A percentile compares a stretch with the other conserved stretches of the same genome.
Evolutionary conservation across 805 yeast genomes (phyloP).

Genomic region (Schizosaccharomyces japonicus): DNA sequence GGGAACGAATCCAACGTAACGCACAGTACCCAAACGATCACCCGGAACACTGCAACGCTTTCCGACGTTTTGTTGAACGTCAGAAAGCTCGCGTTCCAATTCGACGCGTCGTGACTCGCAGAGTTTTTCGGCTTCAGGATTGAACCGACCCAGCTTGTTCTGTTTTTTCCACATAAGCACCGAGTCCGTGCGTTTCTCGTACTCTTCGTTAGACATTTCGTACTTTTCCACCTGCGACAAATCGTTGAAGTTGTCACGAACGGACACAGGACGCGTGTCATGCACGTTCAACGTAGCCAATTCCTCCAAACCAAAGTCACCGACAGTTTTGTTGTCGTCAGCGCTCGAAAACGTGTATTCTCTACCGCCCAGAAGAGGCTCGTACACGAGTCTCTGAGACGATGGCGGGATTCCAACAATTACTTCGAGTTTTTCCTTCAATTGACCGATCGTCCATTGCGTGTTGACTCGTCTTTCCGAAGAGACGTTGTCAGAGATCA

Average conservation of each 20-base stretch:
- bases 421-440: constrained; percentile 33
- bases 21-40: constrained; percentile 42
- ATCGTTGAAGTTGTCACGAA: constrained; percentile 15
- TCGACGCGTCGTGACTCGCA: constrained; percentile 12
- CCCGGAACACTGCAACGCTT: constrained; percentile 24
- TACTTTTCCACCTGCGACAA: constrained; percentile 19
- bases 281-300: constrained; percentile 13
- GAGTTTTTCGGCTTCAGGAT: constrained; percentile 24
- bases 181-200: constrained; percentile 33
- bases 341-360: neutral
- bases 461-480: constrained; percentile 46
- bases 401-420: constrained; percentile 52
- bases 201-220: constrained; percentile 34
- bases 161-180: constrained; percentile 57
- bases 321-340: neutral
- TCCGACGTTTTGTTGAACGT: constrained; percentile 21
- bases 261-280: constrained; percentile 16
- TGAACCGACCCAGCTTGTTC: constrained; percentile 47
- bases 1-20: constrained; percentile 43
- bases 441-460: constrained; percentile 31
- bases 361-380: neutral
- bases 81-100: neutral
- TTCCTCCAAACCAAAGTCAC: neutral
- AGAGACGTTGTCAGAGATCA: constrained; percentile 42
- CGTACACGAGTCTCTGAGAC: constrained; percentile 26